Conservation (phyloP, 2,329 filamentous ascomycete genomes). For the Exophiala bonariae region DNA sequence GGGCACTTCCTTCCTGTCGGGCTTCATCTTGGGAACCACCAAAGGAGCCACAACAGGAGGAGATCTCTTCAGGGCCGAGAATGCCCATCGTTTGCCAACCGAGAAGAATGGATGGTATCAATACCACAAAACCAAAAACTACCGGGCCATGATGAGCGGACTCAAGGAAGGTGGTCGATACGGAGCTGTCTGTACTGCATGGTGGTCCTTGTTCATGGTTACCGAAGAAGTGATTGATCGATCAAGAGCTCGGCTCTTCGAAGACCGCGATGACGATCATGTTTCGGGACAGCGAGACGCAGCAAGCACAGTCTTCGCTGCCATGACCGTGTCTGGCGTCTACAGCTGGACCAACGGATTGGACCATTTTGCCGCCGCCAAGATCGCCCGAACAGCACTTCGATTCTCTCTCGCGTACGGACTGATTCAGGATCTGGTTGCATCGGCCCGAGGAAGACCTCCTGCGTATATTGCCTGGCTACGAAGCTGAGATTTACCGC, state of each 20-base stretch:
- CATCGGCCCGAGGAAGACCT: constrained; percentile 60
- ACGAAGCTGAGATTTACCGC: constrained; percentile 8
- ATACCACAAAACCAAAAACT: constrained; percentile 99
- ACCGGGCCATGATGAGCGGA: constrained; percentile 76
- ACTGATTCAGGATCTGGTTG: constrained; percentile 73
- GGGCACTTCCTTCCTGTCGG: constrained; percentile 64
- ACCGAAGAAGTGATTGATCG: constrained; percentile 85
- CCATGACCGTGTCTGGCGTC: constrained; percentile 76
- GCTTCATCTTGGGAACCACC: constrained; percentile 68
- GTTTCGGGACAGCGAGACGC: constrained; percentile 66
- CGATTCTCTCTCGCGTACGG: constrained; percentile 79
- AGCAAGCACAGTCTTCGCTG: constrained; percentile 77
- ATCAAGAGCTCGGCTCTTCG: constrained; percentile 65
- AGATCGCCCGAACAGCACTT: constrained; percentile 78
- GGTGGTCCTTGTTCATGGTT: constrained; percentile 74
- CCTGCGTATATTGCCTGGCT: constrained; percentile 74
- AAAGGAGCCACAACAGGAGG: constrained; percentile 73
- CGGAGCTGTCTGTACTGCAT: constrained; percentile 68
- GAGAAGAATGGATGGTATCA: constrained; percentile 88
- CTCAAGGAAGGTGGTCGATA: constrained; percentile 76
- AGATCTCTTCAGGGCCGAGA: constrained; percentile 88
- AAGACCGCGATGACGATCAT: constrained; percentile 79
- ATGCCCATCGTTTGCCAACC: constrained; percentile 87
- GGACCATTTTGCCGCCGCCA: constrained; percentile 71
- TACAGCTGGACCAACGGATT: constrained; percentile 87